These are phyloP conservation scores for Eimeria mitis DNA, from an alignment of 169 alveolate species.

Conservation along the genomic window DNA sequence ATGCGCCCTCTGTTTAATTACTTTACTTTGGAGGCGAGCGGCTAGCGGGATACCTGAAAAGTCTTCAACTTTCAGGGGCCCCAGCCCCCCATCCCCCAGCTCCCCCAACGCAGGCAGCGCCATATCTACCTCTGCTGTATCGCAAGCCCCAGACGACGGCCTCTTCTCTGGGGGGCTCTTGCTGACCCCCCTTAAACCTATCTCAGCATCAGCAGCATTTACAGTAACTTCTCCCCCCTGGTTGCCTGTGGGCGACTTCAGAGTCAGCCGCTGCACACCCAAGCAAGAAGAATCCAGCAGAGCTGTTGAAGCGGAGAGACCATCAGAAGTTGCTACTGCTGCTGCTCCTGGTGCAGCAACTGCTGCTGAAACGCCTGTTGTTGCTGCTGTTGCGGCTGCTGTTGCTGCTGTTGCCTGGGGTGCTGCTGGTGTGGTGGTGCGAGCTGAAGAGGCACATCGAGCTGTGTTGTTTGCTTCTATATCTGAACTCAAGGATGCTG, in stretches of 20 bases:
- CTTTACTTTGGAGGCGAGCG: conserved; percentile 57
- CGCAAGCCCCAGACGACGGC: conserved; percentile 67
- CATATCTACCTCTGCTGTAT: background rate
- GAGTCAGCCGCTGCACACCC: conserved; percentile 66
- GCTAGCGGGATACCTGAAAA: conserved; percentile 64
- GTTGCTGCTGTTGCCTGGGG: background rate
- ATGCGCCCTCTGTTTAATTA: conserved; percentile 72
- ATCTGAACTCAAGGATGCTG: background rate
- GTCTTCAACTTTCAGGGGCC: conserved; percentile 54
- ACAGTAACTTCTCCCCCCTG: background rate
- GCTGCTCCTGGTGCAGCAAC: background rate
- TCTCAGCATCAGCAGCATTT: background rate
- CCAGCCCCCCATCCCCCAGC: conserved; percentile 64
- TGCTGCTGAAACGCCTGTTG: background rate
- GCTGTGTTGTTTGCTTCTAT: background rate
- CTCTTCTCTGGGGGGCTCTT: conserved; percentile 63
- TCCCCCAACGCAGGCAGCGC: conserved; percentile 28
- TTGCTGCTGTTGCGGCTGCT: background rate
- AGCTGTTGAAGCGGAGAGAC: background rate
- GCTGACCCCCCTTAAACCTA: background rate
- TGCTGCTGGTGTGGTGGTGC: background rate
- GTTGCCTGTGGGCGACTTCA: conserved; percentile 48
- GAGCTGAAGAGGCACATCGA: background rate
- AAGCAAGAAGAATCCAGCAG: conserved; percentile 52
- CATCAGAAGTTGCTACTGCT: background rate